Base-by-base conservation (phyloP, 1,139 yeast species). In the Lodderomyces orthopsilosis region DNA sequence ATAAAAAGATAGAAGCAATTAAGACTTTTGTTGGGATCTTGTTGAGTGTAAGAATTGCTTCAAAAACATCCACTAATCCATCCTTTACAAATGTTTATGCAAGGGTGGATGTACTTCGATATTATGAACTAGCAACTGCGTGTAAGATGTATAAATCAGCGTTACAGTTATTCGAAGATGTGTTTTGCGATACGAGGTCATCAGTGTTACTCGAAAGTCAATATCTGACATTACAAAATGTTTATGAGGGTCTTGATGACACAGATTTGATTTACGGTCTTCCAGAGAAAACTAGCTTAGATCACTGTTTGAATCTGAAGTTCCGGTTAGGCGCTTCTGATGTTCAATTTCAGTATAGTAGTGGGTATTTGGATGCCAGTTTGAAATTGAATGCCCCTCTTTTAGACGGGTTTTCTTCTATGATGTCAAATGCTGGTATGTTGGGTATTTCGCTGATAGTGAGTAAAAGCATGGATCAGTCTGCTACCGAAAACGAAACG, bases 241-340 rank as follows among this genome's bases (percentile, higher is more conserved):
- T 83, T 1, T 85, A 82, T 53, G 67, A 68, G 14, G 55, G 68
- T 0, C 64, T 83, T 4, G 79, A 76, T 42, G 89, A 85, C 50
- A 68, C 71, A 1, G 95, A 88, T 55, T 61, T 85, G 35, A 54
- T 75, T 2, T 70, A 72, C 51, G 94, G 94, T 0, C 61, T 85
- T 7, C 89, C 89, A 0, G 71, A 76, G 13, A 69, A 73, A 19
- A 74, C 84, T 0, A 66, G 81, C 0, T 56, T 87, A 8, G 68
- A 68, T 0, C 73, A 73, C 43, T 83, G 86, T 0, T 54, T 81
- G 10, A 57, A 63, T 6, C 63, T 73, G 27, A 60, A 35, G 61
- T 63, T 6, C 15, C 17, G 18, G 19, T 4, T 13, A 3, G 61
- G 65, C 13, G 61, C 70, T 47, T 57, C 69, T 33, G 47, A 70